Evolutionary conservation across 805 yeast genomes (phyloP).

Genomic region (Suhomyces pyralidae): DNA sequence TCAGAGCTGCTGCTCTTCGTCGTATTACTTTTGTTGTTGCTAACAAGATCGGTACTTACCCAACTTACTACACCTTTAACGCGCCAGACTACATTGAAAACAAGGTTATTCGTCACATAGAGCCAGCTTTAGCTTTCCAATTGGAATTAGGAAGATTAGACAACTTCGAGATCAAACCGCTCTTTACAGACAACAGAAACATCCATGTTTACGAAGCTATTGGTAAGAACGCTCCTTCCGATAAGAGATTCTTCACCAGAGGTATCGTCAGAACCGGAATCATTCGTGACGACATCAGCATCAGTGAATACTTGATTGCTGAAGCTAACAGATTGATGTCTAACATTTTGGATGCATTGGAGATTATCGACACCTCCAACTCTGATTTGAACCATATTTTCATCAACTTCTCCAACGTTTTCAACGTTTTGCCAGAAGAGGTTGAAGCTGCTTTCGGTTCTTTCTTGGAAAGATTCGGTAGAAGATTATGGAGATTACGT

Average conservation of each 20-base stretch:
- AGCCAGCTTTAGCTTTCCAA: conserved; percentile 97
- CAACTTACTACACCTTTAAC: conserved; percentile 92
- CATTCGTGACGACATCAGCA: conserved; percentile 87
- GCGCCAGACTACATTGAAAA: conserved; percentile 86
- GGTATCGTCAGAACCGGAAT: conserved; percentile 97
- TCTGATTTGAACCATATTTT: conserved; percentile 96
- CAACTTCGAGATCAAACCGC: conserved; percentile 91
- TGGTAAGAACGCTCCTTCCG: conserved; percentile 90
- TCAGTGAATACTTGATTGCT: conserved; percentile 90
- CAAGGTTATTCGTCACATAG: conserved; percentile 93
- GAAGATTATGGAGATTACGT: conserved; percentile 94
- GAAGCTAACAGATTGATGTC: conserved; percentile 96
- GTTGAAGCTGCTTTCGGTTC: conserved; percentile 98
- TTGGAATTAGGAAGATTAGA: conserved; percentile 91
- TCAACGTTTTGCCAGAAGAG: conserved; percentile 91
- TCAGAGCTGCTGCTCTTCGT: conserved; percentile 72
- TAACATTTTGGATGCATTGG: conserved; percentile 91
- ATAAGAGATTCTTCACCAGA: conserved; percentile 93
- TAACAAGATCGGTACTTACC: conserved; percentile 79
- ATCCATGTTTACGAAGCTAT: conserved; percentile 96
- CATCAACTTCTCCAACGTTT: conserved; percentile 93
- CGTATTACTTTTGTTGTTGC: conserved; percentile 92
- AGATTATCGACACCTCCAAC: conserved; percentile 89
- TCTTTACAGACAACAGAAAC: conserved; percentile 94
- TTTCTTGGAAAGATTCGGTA: conserved; percentile 94